Evolutionary conservation across 768 basidiomycete genomes (phyloP), one percentile per base, ranked within the genome.

Genomic region (Roridomyces roridus): DNA sequence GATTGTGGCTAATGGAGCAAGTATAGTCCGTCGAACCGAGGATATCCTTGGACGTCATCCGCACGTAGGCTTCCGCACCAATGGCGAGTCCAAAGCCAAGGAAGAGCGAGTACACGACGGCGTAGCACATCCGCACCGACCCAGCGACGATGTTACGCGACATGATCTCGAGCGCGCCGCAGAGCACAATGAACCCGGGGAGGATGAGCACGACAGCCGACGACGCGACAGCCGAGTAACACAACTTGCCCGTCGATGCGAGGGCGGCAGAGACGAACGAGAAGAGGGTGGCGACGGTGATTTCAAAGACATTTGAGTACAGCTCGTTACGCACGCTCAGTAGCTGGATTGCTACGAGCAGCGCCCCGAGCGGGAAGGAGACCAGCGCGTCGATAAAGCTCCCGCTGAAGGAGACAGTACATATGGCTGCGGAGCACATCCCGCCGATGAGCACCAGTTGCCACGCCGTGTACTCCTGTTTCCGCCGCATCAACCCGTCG

Each of bases 21-120:
- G 70, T 67, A 64, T 88, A 85, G 65, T 93, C 89, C 44, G 78
- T 80, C 12, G 80, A 74, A 8, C 80, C 84, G 11, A 77, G 57
- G 9, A 89, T 72, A 8, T 69, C 46, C 3, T 69, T 69, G 4
- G 77, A 73, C 0, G 86, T 81, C 31, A 92, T 79, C 50, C 77
- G 80, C 46, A 81, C 73, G 65, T 85, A 95, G 4, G 89, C 67
- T 57, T 89, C 79, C 0, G 85, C 86, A 4, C 93, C 92, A 42
- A 94, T 91, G 0, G 91, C 84, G 10, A 94, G 83, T 5, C 94
- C 93, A 67, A 95, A 92, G 0, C 89, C 88, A 8, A 89, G 77
- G 69, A 87, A 88, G 17, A 88, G 76, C n/a, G 89, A 86, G 66
- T 94, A 95, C 53, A 90, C 80, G 48, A 91, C 78, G 23, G 90